These are phyloP conservation scores for Backusella westeae DNA, from an alignment of 192 early-diverging fungal genomes.

Conservation along the genomic window DNA sequence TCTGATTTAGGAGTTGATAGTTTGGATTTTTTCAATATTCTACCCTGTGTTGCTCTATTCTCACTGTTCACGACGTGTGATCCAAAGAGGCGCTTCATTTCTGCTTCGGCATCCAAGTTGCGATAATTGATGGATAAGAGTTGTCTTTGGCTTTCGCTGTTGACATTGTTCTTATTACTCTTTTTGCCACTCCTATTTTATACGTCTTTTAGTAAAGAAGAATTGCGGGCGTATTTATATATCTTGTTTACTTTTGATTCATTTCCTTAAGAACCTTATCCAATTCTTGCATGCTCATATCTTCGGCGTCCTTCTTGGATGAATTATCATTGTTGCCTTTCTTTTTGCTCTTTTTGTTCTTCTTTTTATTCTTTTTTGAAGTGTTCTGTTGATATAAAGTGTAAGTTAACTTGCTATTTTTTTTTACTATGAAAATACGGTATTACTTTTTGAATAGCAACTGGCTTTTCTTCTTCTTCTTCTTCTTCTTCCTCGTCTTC, in stretches of 20 bases:
- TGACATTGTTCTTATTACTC: not conserved
- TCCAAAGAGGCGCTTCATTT: constrained; percentile 90
- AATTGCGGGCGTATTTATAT: not conserved
- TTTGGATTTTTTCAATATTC: constrained; percentile 49
- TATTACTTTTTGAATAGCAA: not conserved
- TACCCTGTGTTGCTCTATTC: constrained; percentile 9
- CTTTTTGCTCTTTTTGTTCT: constrained; percentile 44
- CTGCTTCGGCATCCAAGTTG: constrained; percentile 78
- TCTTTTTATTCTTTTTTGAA: constrained; percentile 49
- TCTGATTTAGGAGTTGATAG: constrained; percentile 68
- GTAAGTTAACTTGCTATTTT: not conserved
- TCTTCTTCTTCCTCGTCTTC: not conserved
- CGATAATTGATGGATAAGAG: constrained; percentile 60
- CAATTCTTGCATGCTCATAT: constrained; percentile 62
- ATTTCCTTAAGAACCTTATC: constrained; percentile 62
- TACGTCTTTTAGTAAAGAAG: not conserved
- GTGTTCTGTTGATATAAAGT: not conserved
- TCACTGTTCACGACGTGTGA: constrained; percentile 68
- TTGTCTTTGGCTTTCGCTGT: constrained; percentile 15
- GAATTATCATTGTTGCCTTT: constrained; percentile 4
- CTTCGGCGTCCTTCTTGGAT: constrained; percentile 37
- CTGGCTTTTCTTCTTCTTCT: not conserved
- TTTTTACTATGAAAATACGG: not conserved
- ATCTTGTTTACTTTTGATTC: constrained; percentile 48
- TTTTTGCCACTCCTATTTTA: constrained; percentile 4